Percentiles rank a stretch among this genome's conserved stretches.
These are phyloP conservation scores for Naganishia vishniacii DNA, from an alignment of 768 basidiomycete species.

Conservation along the genomic window DNA sequence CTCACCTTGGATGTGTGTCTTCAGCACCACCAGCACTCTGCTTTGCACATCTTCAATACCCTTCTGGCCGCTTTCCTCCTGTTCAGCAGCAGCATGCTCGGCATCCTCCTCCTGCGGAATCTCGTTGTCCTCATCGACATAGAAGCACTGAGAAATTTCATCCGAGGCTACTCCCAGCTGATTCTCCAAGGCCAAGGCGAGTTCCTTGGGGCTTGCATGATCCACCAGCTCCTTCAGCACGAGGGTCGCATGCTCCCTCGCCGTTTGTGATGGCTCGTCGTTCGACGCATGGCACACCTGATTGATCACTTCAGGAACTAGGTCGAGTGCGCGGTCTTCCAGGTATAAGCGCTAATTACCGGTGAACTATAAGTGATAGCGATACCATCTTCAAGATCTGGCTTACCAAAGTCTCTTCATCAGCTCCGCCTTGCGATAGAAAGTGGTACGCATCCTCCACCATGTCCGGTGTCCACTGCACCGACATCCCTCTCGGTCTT, in stretches of 20 bases:
- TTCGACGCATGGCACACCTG: background rate
- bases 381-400: background rate
- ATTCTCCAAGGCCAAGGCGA: background rate
- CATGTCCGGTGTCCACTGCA: no score
- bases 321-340: background rate
- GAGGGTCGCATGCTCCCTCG: background rate
- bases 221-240: background rate
- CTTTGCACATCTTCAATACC: background rate
- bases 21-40: background rate
- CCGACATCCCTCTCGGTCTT: no score
- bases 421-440: background rate
- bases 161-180: slow-evolving; percentile 6
- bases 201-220: slow-evolving; percentile 4
- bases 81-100: background rate
- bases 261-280: background rate
- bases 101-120: background rate
- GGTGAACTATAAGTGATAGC: no score
- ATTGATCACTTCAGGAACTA: background rate
- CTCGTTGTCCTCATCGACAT: background rate
- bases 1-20: background rate
- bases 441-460: background rate
- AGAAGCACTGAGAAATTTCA: slow-evolving; percentile 7
- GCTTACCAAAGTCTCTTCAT: background rate
- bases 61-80: background rate
- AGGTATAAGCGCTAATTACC: background rate